These are phyloP conservation scores for Colletotrichum sp. DNA, from an alignment of 2,329 filamentous ascomycete genomes.

Conservation along the genomic window DNA sequence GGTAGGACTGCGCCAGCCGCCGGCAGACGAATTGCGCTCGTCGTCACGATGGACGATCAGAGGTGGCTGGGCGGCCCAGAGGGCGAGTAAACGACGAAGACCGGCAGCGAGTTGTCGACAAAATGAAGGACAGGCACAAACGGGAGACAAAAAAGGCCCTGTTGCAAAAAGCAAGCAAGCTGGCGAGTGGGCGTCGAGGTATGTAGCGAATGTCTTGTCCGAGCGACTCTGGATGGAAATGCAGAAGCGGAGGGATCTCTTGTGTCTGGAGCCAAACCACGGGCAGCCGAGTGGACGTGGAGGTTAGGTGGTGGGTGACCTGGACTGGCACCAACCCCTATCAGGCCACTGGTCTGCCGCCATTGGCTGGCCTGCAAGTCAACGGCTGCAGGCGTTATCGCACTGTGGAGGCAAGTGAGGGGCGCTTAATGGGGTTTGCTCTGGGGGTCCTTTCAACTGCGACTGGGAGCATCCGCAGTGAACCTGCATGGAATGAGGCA, in stretches of 20 bases:
- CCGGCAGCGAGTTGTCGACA: background rate
- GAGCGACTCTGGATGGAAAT: constrained; percentile 3
- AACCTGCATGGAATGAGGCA: background rate
- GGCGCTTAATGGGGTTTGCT: background rate
- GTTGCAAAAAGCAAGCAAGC: background rate
- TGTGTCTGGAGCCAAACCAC: background rate
- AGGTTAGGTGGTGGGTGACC: background rate
- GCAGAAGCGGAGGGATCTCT: constrained; percentile 12
- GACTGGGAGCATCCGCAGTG: background rate
- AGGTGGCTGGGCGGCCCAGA: background rate
- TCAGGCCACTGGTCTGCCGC: constrained; percentile 2
- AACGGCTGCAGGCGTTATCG: background rate
- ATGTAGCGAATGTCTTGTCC: constrained; percentile 12
- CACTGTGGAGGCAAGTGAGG: constrained; percentile 14
- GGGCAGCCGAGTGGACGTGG: background rate
- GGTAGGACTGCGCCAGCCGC: constrained; percentile 31
- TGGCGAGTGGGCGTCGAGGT: background rate
- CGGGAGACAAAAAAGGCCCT: background rate
- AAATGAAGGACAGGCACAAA: background rate
- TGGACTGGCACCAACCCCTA: constrained; percentile 8
- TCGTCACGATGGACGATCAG: background rate
- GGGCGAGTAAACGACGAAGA: background rate
- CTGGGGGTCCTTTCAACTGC: background rate
- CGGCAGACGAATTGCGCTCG: constrained; percentile 20
- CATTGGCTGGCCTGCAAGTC: constrained; percentile 1